These are phyloP conservation scores for Eucalyptus erythrocorys DNA, from an alignment of 345 rosid genomes.

Conservation along the genomic window DNA sequence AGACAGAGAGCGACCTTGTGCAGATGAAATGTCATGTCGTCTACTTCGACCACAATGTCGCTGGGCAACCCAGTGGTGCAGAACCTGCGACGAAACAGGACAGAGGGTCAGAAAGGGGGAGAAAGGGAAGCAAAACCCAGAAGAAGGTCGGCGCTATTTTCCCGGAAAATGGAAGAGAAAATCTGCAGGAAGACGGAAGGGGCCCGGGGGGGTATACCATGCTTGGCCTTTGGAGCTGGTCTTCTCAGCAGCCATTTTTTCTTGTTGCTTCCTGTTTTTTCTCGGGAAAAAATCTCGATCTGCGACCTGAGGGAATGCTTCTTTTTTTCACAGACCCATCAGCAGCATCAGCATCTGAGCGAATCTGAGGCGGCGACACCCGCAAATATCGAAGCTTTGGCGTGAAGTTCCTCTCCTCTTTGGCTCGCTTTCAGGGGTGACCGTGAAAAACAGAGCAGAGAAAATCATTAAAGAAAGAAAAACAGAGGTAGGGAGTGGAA, in stretches of 20 bases:
- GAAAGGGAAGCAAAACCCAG: neutral
- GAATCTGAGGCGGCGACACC: neutral
- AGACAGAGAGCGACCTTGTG: constrained; percentile 48
- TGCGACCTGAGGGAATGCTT: neutral
- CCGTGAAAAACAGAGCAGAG: neutral
- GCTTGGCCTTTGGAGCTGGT: constrained; percentile 79
- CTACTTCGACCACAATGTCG: constrained; percentile 76
- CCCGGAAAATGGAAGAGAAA: neutral
- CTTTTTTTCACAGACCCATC: neutral
- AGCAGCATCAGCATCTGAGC: neutral
- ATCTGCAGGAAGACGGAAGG: neutral
- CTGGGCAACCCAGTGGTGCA: constrained; percentile 89
- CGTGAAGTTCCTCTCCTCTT: neutral
- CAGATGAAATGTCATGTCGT: constrained; percentile 87
- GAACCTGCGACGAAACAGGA: constrained; percentile 40
- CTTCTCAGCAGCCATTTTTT: constrained; percentile 59
- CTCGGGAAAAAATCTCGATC: neutral
- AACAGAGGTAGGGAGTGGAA: constrained; percentile 2
- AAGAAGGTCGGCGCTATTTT: neutral
- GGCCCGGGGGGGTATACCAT: constrained; percentile 46
- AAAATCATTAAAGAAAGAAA: neutral
- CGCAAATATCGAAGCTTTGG: neutral
- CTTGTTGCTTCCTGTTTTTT: neutral
- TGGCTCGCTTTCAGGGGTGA: neutral
- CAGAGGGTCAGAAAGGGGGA: neutral